phyloP scores from a whole-genome alignment of 1,284 basidiomycete species.

The Trichosporon sp. region DNA sequence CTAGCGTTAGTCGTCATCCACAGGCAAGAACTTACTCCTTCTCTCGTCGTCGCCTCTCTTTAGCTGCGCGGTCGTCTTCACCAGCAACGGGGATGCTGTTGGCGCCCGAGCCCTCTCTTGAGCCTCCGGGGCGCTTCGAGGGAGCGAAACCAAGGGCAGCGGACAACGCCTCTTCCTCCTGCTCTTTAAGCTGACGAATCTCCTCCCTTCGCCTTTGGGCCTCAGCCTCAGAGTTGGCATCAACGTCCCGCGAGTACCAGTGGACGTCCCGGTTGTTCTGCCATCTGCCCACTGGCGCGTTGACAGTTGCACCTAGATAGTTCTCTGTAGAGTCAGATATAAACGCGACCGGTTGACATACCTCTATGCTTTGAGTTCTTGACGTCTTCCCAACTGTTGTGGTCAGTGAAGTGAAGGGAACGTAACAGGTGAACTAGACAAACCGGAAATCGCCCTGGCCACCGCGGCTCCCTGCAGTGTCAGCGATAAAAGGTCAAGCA shows the following conservation, averaged over 20 bases:
- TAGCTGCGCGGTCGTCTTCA: constrained; percentile 38
- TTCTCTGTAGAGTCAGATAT: constrained; percentile 54
- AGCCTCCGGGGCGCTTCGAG: constrained; percentile 19
- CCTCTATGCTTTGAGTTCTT: constrained; percentile 86
- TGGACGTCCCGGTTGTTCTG: constrained; percentile 92
- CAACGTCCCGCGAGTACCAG: constrained; percentile 74
- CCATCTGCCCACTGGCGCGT: constrained; percentile 87
- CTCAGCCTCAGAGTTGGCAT: constrained; percentile 51
- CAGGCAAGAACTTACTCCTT: constrained; percentile 39
- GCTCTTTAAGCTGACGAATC: constrained; percentile 72
- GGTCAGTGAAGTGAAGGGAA: constrained; percentile 8
- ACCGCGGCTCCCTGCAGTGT: constrained; percentile 63
- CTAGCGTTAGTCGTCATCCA: constrained; percentile 15
- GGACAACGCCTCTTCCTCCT: constrained; percentile 77
- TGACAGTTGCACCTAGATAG: constrained; percentile 85
- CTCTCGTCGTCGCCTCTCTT: constrained; percentile 39
- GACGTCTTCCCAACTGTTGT: constrained; percentile 75
- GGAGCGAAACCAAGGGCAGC: constrained; percentile 62
- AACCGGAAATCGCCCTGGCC: constrained; percentile 72
- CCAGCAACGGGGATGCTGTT: constrained; percentile 35
- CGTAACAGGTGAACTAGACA: neutral
- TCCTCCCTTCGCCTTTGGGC: constrained; percentile 53
- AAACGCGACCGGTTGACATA: constrained; percentile 39
- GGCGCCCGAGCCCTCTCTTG: constrained; percentile 28
- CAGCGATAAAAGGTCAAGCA: neutral